Percentiles rank a stretch among this genome's conserved stretches.
Evolutionary conservation across 768 basidiomycete species (phyloP).

Genomic region (Leccinum rimulosum): DNA sequence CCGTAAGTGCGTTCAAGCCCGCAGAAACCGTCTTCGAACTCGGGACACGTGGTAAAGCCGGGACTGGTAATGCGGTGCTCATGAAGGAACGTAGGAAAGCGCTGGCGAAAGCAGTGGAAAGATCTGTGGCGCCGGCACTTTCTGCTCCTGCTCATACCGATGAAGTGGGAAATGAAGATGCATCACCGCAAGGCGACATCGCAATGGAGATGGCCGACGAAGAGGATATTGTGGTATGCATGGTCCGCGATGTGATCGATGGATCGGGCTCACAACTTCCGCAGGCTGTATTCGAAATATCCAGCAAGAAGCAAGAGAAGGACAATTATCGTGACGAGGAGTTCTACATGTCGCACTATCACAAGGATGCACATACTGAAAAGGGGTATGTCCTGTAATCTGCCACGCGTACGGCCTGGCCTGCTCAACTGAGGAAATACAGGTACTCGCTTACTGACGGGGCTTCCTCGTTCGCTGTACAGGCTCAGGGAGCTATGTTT

Average conservation of each 20-base stretch:
- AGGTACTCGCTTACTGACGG: conserved; percentile 91
- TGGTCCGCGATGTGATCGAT: conserved; percentile 1
- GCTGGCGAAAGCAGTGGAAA: conserved; percentile 59
- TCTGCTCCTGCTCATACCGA: conserved; percentile 33
- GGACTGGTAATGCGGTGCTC: conserved; percentile 58
- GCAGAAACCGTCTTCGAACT: conserved; percentile 91
- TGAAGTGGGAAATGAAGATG: conserved; percentile 35
- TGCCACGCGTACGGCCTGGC: background rate
- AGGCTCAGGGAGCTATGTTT: conserved; percentile 76
- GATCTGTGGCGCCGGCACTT: conserved; percentile 37
- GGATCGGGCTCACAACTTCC: conserved; percentile 7
- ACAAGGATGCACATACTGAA: conserved; percentile 83
- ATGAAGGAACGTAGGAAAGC: conserved; percentile 90
- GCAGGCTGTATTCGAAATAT: conserved; percentile 66
- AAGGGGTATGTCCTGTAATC: conserved; percentile 65
- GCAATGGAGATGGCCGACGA: conserved; percentile 75
- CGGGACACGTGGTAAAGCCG: conserved; percentile 63
- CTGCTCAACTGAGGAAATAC: conserved; percentile 1
- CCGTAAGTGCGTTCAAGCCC: conserved; percentile 82
- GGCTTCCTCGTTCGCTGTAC: conserved; percentile 79
- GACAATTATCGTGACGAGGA: conserved; percentile 71
- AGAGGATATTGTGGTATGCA: conserved; percentile 63
- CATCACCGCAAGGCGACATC: conserved; percentile 23
- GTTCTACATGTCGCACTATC: conserved; percentile 91
- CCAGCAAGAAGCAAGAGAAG: conserved; percentile 41